Percentiles rank a stretch among this genome's conserved stretches.
phyloP scores from a whole-genome alignment of 2,329 filamentous ascomycete genomes.

The Bisporella sp. region DNA sequence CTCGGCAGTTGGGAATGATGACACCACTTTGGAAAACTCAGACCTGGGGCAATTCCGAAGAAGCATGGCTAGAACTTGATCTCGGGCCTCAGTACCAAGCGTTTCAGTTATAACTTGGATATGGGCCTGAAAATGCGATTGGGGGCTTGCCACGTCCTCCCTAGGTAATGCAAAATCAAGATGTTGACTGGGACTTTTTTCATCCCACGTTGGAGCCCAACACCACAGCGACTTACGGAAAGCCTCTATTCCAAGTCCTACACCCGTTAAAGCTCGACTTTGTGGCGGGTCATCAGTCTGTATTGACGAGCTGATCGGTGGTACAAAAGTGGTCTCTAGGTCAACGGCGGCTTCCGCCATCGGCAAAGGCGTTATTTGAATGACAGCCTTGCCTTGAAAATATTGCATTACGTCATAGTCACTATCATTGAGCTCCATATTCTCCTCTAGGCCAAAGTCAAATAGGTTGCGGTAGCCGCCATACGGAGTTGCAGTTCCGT shows the following conservation, averaged over 20 bases:
- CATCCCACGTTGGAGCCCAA: conserved; percentile 7
- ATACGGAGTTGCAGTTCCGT: neutral
- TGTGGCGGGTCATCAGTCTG: conserved; percentile 1
- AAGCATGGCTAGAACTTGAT: conserved; percentile 16
- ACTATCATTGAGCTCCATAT: conserved; percentile 11
- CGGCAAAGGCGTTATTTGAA: neutral
- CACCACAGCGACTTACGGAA: conserved; percentile 11
- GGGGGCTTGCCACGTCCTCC: conserved; percentile 5
- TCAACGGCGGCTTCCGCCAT: neutral
- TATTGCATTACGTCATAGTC: conserved; percentile 10
- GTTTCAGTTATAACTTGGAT: neutral
- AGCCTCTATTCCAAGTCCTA: conserved; percentile 7
- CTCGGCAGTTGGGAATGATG: conserved; percentile 16
- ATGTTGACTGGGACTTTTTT: conserved; percentile 6
- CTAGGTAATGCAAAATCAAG: conserved; percentile 4
- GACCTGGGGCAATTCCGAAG: conserved; percentile 4
- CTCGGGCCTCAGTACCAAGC: conserved; percentile 8
- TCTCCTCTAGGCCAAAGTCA: conserved; percentile 12
- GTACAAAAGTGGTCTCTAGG: neutral
- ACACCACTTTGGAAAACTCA: conserved; percentile 5
- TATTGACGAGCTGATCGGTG: neutral
- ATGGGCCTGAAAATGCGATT: neutral
- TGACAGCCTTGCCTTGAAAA: conserved; percentile 1
- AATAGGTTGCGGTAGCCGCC: conserved; percentile 8
- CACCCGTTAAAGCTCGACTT: neutral